These are phyloP conservation scores for Rhodotorula taiwanensis DNA, from an alignment of 768 basidiomycete species.

Conservation along the genomic window DNA sequence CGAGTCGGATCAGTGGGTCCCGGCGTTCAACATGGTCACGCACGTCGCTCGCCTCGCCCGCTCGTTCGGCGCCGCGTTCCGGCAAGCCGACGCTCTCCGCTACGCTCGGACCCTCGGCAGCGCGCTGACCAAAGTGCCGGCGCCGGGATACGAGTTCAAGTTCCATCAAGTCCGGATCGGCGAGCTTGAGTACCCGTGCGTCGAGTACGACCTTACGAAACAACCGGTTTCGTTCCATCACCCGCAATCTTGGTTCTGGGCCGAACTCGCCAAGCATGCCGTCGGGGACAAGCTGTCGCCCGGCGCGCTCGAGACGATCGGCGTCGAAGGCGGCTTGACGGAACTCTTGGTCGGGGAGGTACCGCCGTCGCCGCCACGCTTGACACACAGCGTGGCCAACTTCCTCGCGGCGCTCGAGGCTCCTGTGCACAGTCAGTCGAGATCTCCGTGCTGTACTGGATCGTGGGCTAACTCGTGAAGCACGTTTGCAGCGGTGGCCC, in stretches of 20 bases:
- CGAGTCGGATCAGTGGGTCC: conserved; percentile 94
- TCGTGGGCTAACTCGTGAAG: not conserved
- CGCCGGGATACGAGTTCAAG: not conserved
- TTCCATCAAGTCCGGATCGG: not conserved
- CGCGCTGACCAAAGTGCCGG: conserved; percentile 1
- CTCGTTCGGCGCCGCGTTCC: conserved; percentile 77
- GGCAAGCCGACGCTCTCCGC: conserved; percentile 46
- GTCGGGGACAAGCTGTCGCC: not conserved
- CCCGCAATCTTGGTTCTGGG: conserved; percentile 80
- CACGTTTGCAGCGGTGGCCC: conserved; percentile 52
- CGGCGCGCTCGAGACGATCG: not conserved
- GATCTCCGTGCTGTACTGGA: not conserved
- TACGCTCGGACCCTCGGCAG: not conserved
- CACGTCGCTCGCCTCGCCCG: conserved; percentile 83
- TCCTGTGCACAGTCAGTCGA: conserved; percentile 51
- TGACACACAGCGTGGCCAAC: not conserved
- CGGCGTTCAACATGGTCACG: conserved; percentile 88
- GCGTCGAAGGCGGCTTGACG: conserved; percentile 45
- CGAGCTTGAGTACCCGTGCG: not conserved
- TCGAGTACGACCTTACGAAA: conserved; percentile 57
- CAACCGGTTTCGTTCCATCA: conserved; percentile 87
- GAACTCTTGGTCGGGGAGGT: conserved; percentile 49
- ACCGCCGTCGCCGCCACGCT: conserved; percentile 50
- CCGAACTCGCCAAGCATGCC: conserved; percentile 68
- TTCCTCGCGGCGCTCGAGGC: conserved; percentile 57